Conservation (phyloP, 495 filamentous ascomycete genomes). For the Xylaria grammica region DNA sequence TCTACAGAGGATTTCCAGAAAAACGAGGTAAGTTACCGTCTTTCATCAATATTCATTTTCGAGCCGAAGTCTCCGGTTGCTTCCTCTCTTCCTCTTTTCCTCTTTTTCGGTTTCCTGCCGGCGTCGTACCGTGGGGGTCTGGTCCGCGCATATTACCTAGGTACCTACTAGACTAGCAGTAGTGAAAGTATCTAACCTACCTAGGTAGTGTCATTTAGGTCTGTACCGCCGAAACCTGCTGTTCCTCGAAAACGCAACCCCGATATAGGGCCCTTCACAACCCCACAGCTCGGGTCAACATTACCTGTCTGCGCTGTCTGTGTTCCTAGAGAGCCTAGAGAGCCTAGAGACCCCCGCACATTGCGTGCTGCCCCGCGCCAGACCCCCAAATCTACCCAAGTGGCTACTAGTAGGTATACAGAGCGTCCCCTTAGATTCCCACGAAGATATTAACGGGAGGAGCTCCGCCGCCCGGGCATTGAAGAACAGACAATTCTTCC, state of each 20-base stretch:
- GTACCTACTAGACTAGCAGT: background rate
- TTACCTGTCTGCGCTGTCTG: background rate
- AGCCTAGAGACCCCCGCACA: no score
- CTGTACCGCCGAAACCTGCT: slow-evolving; percentile 7
- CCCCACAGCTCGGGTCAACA: slow-evolving; percentile 15
- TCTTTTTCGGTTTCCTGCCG: background rate
- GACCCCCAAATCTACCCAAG: slow-evolving; percentile 15
- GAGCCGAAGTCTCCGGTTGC: no score
- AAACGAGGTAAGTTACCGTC: background rate
- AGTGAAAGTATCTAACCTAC: no score
- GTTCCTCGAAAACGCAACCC: background rate
- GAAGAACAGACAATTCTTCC: no score
- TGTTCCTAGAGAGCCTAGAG: background rate
- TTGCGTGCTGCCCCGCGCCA: slow-evolving; percentile 19
- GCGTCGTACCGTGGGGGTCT: slow-evolving; percentile 1
- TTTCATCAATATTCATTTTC: no score
- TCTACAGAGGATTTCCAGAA: no score
- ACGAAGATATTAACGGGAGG: no score
- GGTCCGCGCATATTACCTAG: no score
- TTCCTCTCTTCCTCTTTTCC: background rate
- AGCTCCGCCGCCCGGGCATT: no score
- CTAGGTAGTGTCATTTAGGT: background rate
- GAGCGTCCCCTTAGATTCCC: no score
- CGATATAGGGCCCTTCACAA: background rate
- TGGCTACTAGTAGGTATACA: no score